These are phyloP conservation scores for Aegilops umbellulata DNA, from an alignment of 176 grass and related monocot genomes.

Conservation along the genomic window DNA sequence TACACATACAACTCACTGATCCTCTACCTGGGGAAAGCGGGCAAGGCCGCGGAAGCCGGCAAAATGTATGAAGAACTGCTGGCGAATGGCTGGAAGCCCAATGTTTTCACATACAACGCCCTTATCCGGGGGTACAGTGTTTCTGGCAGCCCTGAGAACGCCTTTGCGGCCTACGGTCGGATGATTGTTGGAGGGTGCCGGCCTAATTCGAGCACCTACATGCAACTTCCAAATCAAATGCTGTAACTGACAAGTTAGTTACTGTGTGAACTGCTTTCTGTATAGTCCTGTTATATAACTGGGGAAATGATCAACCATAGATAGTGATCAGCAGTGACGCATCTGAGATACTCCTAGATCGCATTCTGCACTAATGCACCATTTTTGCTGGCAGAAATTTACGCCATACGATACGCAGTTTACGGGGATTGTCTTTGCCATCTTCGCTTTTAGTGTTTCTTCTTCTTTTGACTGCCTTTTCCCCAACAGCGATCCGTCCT, in stretches of 20 bases:
- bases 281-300: conserved; percentile 33
- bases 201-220: conserved; percentile 80
- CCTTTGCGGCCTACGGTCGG: conserved; percentile 70
- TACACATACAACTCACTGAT: conserved; percentile 95
- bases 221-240: conserved; percentile 77
- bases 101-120: conserved; percentile 90
- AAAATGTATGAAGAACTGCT: conserved; percentile 85
- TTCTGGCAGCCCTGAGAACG: conserved; percentile 58
- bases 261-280: conserved; percentile 31
- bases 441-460: background rate
- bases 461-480: background rate
- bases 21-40: conserved; percentile 77
- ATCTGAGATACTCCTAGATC: conserved; percentile 1
- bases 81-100: conserved; percentile 75
- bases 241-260: conserved; percentile 31
- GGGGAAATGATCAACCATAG: conserved; percentile 28
- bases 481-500: background rate
- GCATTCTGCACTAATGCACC: background rate
- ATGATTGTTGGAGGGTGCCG: conserved; percentile 75
- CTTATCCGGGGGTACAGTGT: conserved; percentile 75
- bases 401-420: background rate
- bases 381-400: background rate
- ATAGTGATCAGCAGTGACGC: conserved; percentile 16
- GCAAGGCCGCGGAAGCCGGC: conserved; percentile 63
- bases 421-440: background rate